Base-by-base conservation (phyloP, 441 rosid genomes). In the Mallotus repandus region DNA sequence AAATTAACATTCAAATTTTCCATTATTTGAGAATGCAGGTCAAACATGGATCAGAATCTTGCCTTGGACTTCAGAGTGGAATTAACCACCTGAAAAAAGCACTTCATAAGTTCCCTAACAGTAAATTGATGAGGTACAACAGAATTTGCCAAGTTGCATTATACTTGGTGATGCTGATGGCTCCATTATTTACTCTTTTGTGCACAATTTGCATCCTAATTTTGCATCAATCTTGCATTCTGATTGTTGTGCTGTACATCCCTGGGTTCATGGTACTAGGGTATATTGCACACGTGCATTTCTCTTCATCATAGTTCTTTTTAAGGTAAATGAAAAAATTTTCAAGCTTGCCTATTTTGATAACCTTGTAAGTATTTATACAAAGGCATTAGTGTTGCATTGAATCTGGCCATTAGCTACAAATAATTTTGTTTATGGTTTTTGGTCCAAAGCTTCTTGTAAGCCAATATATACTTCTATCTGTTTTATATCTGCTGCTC, bases 71-170 rank as follows among this genome's bases (percentile, higher is more conserved):
- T 86, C 89, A 77, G 68, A 85, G 80, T 71, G 99, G 96, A 79
- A 77, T 89, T 75, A 78, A 76, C 29, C 97, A 96, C 82, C 94
- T 96, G 63, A 90, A 84, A 72, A 93, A 85, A 82, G 87, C 86
- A 70, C 89, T 96, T 79, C 99, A 93, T 73, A 78, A 86, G 86
- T 88, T 74, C 72, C 99, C 99, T 63, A 85, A 84, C 72, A 90
- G 98, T 77, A 80, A 71, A 83, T 81, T 90, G 85, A 75, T 96
- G 63, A 91, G 98, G 99, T 90, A 83, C 71, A 21, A 62, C 35
- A 75, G 21, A 75, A 54, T 68, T 70, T 74, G 9, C 32, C 15
- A 75, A 54, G 65, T 70, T 74, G 9, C 41, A 18, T 75, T 65
- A 48, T 46, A 48, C 43, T 72, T 13, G 21, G 60, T 63, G 66